A percentile compares a stretch with the other conserved stretches of the same genome.
Evolutionary conservation across 257 asterid species (phyloP).

Genomic region (Verbascum thapsus): DNA sequence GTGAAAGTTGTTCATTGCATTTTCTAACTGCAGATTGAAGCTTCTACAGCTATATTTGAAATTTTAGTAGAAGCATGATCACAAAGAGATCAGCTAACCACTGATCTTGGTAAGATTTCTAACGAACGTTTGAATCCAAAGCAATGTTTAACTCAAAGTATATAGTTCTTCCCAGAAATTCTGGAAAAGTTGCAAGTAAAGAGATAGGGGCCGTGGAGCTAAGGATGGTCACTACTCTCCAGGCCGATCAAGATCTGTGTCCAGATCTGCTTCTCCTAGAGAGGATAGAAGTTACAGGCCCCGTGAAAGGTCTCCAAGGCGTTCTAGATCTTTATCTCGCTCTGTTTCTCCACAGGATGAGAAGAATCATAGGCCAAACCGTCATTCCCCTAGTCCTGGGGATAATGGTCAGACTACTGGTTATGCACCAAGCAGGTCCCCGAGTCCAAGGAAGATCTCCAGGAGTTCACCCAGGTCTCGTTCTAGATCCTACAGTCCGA

Average conservation of each 20-base stretch:
- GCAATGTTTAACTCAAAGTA: slow-evolving; percentile 65
- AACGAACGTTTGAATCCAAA: too few relatives aligned
- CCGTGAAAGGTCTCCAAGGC: slow-evolving; percentile 48
- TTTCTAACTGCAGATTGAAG: too few relatives aligned
- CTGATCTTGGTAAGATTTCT: too few relatives aligned
- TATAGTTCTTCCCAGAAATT: slow-evolving; percentile 59
- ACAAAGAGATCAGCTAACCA: too few relatives aligned
- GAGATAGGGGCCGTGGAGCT: slow-evolving; percentile 48
- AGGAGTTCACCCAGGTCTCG: slow-evolving; percentile 53
- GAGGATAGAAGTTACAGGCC: slow-evolving; percentile 45
- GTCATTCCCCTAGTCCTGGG: slow-evolving; percentile 34
- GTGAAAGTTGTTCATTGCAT: too few relatives aligned
- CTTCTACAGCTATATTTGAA: too few relatives aligned
- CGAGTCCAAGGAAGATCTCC: slow-evolving; percentile 49
- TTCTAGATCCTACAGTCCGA: slow-evolving; percentile 60
- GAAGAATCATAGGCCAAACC: slow-evolving; percentile 37
- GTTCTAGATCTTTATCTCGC: slow-evolving; percentile 47
- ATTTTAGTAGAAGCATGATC: too few relatives aligned
- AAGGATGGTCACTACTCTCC: slow-evolving; percentile 51
- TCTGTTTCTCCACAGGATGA: slow-evolving; percentile 58
- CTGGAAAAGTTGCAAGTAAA: slow-evolving; percentile 81
- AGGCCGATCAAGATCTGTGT: slow-evolving; percentile 51
- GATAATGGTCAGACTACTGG: too few relatives aligned
- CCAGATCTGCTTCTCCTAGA: slow-evolving; percentile 68
- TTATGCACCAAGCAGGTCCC: slow-evolving; percentile 43